A percentile compares a stretch with the other conserved stretches of the same genome.
These are phyloP conservation scores for Gossypium lobatum DNA, from an alignment of 441 rosid species.

Conservation along the genomic window DNA sequence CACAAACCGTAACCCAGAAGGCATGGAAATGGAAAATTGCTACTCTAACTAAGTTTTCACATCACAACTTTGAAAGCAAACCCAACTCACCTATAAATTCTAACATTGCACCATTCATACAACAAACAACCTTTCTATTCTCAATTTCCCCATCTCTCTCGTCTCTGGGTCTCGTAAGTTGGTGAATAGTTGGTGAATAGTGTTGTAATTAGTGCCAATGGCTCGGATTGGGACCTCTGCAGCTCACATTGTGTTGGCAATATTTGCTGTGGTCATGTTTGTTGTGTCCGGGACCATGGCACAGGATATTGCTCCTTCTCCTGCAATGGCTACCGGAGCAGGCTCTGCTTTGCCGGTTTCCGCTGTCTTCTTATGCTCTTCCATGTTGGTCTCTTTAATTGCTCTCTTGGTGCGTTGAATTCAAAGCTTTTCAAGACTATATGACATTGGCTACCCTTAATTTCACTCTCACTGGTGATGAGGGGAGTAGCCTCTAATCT, in stretches of 20 bases:
- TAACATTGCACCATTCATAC: background rate
- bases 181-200: background rate
- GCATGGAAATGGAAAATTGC: background rate
- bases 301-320: conserved; percentile 29
- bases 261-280: conserved; percentile 10
- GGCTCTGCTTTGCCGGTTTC: conserved; percentile 19
- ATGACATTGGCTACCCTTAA: background rate
- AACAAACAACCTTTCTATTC: background rate
- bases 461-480: background rate
- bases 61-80: background rate
- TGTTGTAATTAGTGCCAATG: conserved; percentile 2
- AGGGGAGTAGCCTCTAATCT: background rate
- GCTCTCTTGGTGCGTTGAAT: conserved; percentile 19
- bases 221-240: conserved; percentile 9
- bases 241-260: conserved; percentile 9
- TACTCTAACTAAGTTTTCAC: background rate
- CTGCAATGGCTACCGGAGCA: conserved; percentile 37
- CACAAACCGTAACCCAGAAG: conserved; percentile 7
- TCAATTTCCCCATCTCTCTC: background rate
- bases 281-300: conserved; percentile 19
- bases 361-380: conserved; percentile 16
- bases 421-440: background rate
- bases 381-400: conserved; percentile 19
- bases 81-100: conserved; percentile 11
- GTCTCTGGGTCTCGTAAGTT: background rate